Evolutionary conservation across 2,329 filamentous ascomycete species (phyloP).

Genomic region (Pseudofabraea citricarpa): DNA sequence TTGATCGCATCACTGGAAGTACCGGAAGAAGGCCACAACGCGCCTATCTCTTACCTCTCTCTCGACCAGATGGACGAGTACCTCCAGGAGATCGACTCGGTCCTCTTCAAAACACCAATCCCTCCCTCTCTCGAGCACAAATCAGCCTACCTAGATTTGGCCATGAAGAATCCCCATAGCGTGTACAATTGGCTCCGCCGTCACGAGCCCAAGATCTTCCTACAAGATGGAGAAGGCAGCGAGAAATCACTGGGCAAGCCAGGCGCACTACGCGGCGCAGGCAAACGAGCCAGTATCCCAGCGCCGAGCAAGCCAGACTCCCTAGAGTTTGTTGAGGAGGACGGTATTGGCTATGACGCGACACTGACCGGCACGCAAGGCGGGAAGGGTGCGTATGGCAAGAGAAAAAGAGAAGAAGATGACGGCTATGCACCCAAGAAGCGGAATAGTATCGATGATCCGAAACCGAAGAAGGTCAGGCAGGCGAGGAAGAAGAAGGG

Average conservation of each 20-base stretch:
- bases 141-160: slow-evolving; percentile 41
- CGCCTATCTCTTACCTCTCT: slow-evolving; percentile 63
- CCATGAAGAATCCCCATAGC: slow-evolving; percentile 76
- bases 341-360: slow-evolving; percentile 28
- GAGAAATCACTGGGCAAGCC: slow-evolving; percentile 37
- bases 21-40: slow-evolving; percentile 41
- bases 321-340: slow-evolving; percentile 30
- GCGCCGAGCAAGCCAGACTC: slow-evolving; percentile 26
- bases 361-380: slow-evolving; percentile 15
- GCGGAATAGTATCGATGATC: slow-evolving; percentile 28
- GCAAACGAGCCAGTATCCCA: slow-evolving; percentile 27
- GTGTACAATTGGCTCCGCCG: slow-evolving; percentile 94
- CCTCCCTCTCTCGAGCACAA: slow-evolving; percentile 26
- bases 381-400: slow-evolving; percentile 28
- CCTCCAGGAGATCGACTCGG: slow-evolving; percentile 51
- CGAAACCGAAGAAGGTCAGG: slow-evolving; percentile 21
- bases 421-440: slow-evolving; percentile 58
- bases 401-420: slow-evolving; percentile 44
- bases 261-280: slow-evolving; percentile 27
- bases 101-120: slow-evolving; percentile 26
- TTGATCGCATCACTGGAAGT: slow-evolving; percentile 30
- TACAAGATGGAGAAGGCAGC: slow-evolving; percentile 49
- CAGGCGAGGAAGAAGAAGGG: slow-evolving; percentile 18
- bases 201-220: slow-evolving; percentile 77
- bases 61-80: slow-evolving; percentile 71